Percentiles rank a stretch among this genome's conserved stretches.
Conservation (phyloP, 2,329 filamentous ascomycete genomes). For the Orbilia javanica region DNA sequence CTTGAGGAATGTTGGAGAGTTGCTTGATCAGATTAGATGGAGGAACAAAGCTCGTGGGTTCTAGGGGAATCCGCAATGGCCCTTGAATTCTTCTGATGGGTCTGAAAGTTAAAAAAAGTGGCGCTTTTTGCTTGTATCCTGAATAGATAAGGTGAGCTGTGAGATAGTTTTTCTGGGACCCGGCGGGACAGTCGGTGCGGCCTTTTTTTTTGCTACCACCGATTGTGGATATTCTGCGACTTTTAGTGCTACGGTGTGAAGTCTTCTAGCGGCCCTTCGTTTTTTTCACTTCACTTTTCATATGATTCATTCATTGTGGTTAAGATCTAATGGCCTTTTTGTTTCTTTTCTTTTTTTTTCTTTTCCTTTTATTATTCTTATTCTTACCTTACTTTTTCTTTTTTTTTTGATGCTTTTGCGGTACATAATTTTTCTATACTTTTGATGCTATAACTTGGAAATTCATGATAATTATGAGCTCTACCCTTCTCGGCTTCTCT, state of each 20-base stretch:
- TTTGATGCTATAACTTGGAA: constrained; percentile 22
- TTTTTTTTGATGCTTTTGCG: constrained; percentile 13
- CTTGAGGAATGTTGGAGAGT: constrained; percentile 22
- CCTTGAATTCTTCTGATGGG: constrained; percentile 3
- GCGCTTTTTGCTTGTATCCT: constrained; percentile 3
- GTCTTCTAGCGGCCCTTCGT: constrained; percentile 2
- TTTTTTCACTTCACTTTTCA: background rate
- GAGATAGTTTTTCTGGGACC: constrained; percentile 5
- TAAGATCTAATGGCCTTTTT: constrained; percentile 8
- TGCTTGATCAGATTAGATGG: constrained; percentile 52
- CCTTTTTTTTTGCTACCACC: constrained; percentile 16
- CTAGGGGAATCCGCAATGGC: constrained; percentile 33
- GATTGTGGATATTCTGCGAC: constrained; percentile 6
- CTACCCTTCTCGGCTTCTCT: background rate
- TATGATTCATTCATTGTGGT: constrained; percentile 5
- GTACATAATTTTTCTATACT: constrained; percentile 22
- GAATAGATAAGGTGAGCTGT: constrained; percentile 12
- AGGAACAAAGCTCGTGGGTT: constrained; percentile 53
- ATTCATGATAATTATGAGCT: constrained; percentile 14
- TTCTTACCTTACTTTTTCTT: too few species aligned
- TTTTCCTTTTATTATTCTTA: background rate
- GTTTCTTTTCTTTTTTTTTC: background rate
- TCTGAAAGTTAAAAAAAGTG: constrained; percentile 16
- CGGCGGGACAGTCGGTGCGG: background rate
- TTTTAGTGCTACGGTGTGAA: background rate